These are phyloP conservation scores for Cytospora schulzeri DNA, from an alignment of 2,329 filamentous ascomycete genomes.

Conservation along the genomic window DNA sequence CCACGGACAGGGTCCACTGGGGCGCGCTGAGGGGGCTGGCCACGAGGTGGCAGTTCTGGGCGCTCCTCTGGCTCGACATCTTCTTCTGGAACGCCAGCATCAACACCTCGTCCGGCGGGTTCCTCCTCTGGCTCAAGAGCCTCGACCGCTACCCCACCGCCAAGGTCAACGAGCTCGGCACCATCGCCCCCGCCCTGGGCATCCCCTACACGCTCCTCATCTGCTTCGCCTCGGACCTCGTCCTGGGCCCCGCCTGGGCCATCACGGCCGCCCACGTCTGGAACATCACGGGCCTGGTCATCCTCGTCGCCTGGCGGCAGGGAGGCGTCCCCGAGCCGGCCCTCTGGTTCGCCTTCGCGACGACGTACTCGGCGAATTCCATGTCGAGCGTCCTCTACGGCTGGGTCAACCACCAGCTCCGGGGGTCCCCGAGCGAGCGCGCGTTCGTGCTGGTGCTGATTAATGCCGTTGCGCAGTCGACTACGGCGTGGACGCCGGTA, in stretches of 20 bases:
- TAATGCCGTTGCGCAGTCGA: constrained; percentile 55
- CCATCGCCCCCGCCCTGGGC: constrained; percentile 55
- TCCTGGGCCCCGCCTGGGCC: constrained; percentile 55
- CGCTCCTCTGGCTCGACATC: constrained; percentile 51
- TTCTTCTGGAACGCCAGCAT: constrained; percentile 60
- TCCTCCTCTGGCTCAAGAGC: constrained; percentile 61
- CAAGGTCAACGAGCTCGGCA: constrained; percentile 53
- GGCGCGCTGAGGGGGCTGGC: constrained; percentile 39
- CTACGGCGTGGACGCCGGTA: constrained; percentile 58
- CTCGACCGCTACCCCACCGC: constrained; percentile 49
- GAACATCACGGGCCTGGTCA: constrained; percentile 56
- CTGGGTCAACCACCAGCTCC: constrained; percentile 56
- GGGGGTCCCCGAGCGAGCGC: constrained; percentile 48
- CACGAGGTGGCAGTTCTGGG: constrained; percentile 51
- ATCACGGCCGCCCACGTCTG: constrained; percentile 53
- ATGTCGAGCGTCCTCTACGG: constrained; percentile 59
- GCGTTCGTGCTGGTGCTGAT: constrained; percentile 53
- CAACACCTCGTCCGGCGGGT: constrained; percentile 50
- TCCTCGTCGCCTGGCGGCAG: constrained; percentile 58
- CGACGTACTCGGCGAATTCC: constrained; percentile 50
- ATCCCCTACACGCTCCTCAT: constrained; percentile 58
- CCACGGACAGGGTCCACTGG: constrained; percentile 40
- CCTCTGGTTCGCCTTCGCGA: constrained; percentile 56
- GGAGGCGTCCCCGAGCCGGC: constrained; percentile 57
- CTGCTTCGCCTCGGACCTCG: constrained; percentile 57